Percentiles rank a stretch among this genome's conserved stretches.
These are phyloP conservation scores for Limnanthes douglasii DNA, from an alignment of 345 rosid species.

Conservation along the genomic window DNA sequence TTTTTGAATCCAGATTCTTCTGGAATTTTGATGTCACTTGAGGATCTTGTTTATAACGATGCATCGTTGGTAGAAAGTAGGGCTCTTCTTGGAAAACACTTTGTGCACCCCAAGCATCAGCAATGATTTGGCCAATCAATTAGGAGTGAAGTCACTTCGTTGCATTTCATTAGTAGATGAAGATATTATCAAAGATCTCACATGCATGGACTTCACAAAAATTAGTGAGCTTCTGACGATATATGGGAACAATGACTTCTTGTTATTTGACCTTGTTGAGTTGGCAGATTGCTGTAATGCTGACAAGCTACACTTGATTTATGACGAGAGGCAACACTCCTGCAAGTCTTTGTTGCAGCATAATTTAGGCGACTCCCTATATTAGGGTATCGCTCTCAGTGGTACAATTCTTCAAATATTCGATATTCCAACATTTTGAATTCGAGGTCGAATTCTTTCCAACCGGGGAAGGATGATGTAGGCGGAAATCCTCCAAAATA, in stretches of 20 bases:
- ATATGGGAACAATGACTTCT: slow-evolving; percentile 61
- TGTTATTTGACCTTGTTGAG: slow-evolving; percentile 91
- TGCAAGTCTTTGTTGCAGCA: slow-evolving; percentile 83
- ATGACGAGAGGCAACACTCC: slow-evolving; percentile 90
- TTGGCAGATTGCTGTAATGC: slow-evolving; percentile 92
- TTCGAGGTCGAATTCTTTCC: too few species aligned
- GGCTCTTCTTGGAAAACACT: slow-evolving; percentile 44
- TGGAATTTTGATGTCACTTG: slow-evolving; percentile 40
- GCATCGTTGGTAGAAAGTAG: slow-evolving; percentile 92
- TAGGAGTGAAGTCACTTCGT: slow-evolving; percentile 84
- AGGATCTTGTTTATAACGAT: slow-evolving; percentile 76
- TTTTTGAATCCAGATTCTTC: slow-evolving; percentile 65
- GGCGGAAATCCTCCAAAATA: too few species aligned
- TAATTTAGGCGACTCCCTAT: slow-evolving; percentile 87
- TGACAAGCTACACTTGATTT: slow-evolving; percentile 51
- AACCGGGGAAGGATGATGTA: too few species aligned
- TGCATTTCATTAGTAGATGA: slow-evolving; percentile 69
- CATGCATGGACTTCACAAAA: slow-evolving; percentile 78
- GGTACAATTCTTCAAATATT: too few species aligned
- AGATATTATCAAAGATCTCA: slow-evolving; percentile 73
- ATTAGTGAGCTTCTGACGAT: slow-evolving; percentile 60
- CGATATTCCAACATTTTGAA: too few species aligned
- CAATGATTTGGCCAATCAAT: slow-evolving; percentile 68
- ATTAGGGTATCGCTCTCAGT: too few species aligned
- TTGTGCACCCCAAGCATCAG: slow-evolving; percentile 71